These are phyloP conservation scores for Candida cerambycidarum DNA, from an alignment of 805 yeast genomes.

Conservation along the genomic window DNA sequence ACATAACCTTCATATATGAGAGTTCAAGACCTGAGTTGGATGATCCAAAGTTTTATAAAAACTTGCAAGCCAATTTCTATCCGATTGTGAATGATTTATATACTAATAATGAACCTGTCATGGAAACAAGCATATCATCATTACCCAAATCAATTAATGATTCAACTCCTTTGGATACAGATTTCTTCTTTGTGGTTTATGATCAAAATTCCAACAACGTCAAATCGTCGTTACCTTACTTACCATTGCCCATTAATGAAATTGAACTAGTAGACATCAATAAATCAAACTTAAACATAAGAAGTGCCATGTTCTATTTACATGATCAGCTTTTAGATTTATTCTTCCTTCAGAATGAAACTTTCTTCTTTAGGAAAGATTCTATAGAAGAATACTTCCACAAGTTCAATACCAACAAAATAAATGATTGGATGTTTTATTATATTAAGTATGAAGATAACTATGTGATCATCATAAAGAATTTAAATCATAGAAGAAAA, in stretches of 20 bases:
- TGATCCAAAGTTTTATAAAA: slow-evolving; percentile 22
- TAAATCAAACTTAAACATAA: slow-evolving; percentile 15
- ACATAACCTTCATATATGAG: slow-evolving; percentile 30
- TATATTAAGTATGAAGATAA: slow-evolving; percentile 29
- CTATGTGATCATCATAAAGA: slow-evolving; percentile 35
- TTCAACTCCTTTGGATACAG: slow-evolving; percentile 25
- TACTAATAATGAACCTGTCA: slow-evolving; percentile 4
- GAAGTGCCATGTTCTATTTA: slow-evolving; percentile 34
- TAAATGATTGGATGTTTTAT: slow-evolving; percentile 45
- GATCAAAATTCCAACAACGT: slow-evolving; percentile 24
- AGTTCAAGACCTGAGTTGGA: slow-evolving; percentile 25
- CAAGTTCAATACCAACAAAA: slow-evolving; percentile 37
- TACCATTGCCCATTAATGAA: slow-evolving; percentile 21
- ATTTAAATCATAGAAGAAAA: slow-evolving; percentile 25
- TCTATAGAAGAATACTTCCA: slow-evolving; percentile 36
- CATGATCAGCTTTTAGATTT: slow-evolving; percentile 39
- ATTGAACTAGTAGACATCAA: slow-evolving; percentile 10
- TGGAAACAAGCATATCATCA: slow-evolving; percentile 31
- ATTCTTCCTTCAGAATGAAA: slow-evolving; percentile 25
- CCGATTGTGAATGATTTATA: slow-evolving; percentile 26
- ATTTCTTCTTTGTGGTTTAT: slow-evolving; percentile 38
- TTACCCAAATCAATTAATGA: slow-evolving; percentile 22
- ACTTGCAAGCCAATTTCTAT: slow-evolving; percentile 16
- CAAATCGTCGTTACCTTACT: slow-evolving; percentile 38
- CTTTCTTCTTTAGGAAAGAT: slow-evolving; percentile 21